Evolutionary conservation across 140 eudicot genomes (phyloP), one percentile per base, ranked within the genome.

Genomic region (Erigeron philadelphicus): DNA sequence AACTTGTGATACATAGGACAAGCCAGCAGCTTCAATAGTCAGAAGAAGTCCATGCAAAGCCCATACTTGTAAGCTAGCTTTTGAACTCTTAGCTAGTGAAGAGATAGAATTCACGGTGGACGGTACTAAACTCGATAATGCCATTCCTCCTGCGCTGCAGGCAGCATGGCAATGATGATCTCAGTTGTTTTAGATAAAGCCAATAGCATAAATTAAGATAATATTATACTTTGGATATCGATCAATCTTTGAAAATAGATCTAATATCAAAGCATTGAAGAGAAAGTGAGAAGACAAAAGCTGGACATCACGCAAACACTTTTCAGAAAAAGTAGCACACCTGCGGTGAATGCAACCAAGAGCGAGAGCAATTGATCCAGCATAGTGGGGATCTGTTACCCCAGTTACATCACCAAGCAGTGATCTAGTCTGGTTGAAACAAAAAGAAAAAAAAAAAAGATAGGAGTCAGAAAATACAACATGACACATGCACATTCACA

Each of bases 61-160:
- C 98, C 98, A 92, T 58, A 88, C 81, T 76, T 83, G 96, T 61
- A 88, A 76, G 77, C 85, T 73, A 64, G 98, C 79, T 71, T 73
- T 68, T 69, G 98, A 78, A 61, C 96, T 92, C 80, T 86, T 92
- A 65, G 98, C 98, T 71, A 88, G 86, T 43, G 86, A 78, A 50
- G 96, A 88, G 60, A 92, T 69, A 35, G 82, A 79, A 75, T 76
- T 88, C 67, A 92, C 98, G 60, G 98, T 92, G 19, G 88, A 79
- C n/a, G 98, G 96, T 45, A 92, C 96, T 79, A 92, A 75, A 78
- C 87, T 92, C 71, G 98, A 92, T 78, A 92, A 74, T 18, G 98
- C 98, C 92, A 92, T 92, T 73, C 98, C 98, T 80, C 98, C 98
- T 81, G 96, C 98, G 68, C 98, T 92, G 96, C 81, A 88, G 57